A percentile compares a stretch with the other conserved stretches of the same genome.
phyloP scores from a whole-genome alignment of 2,329 filamentous ascomycete genomes.

The Exophiala lecanii-corni region DNA sequence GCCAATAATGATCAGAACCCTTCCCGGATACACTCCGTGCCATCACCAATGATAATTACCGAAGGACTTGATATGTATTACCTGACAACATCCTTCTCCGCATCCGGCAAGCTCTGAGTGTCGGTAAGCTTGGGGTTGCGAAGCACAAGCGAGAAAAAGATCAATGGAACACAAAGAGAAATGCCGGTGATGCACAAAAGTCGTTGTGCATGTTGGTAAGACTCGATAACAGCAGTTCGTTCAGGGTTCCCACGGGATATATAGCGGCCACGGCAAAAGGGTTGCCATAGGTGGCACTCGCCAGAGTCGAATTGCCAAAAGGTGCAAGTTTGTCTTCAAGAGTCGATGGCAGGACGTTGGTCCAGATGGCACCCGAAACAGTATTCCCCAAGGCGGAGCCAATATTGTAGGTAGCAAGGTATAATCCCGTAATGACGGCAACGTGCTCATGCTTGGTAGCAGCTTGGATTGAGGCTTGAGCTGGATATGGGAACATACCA shows the following conservation, averaged over 20 bases:
- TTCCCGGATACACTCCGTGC: too few relatives aligned
- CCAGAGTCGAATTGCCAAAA: constrained; percentile 39
- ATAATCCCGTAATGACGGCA: constrained; percentile 61
- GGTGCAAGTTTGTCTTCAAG: constrained; percentile 36
- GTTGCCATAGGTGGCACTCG: constrained; percentile 36
- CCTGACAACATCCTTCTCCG: constrained; percentile 31
- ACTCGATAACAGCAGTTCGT: constrained; percentile 40
- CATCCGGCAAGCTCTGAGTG: constrained; percentile 43
- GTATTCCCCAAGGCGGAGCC: constrained; percentile 58
- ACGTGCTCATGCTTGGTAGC: constrained; percentile 51
- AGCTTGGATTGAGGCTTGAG: constrained; percentile 49
- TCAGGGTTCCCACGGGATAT: constrained; percentile 42
- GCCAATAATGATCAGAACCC: too few relatives aligned
- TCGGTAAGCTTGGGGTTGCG: constrained; percentile 44
- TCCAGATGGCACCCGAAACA: constrained; percentile 60
- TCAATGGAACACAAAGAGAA: constrained; percentile 44
- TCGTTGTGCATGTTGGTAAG: constrained; percentile 44
- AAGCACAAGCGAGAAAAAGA: constrained; percentile 43
- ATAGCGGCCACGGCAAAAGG: constrained; percentile 37
- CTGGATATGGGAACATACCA: constrained; percentile 56
- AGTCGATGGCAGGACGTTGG: constrained; percentile 49
- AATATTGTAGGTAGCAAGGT: constrained; percentile 59
- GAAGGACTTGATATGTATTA: too few relatives aligned
- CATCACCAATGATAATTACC: too few relatives aligned
- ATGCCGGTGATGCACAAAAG: constrained; percentile 49